Evolutionary conservation across 2,329 filamentous ascomycete genomes (phyloP).

Genomic region (Pyrenophora seminiperda): DNA sequence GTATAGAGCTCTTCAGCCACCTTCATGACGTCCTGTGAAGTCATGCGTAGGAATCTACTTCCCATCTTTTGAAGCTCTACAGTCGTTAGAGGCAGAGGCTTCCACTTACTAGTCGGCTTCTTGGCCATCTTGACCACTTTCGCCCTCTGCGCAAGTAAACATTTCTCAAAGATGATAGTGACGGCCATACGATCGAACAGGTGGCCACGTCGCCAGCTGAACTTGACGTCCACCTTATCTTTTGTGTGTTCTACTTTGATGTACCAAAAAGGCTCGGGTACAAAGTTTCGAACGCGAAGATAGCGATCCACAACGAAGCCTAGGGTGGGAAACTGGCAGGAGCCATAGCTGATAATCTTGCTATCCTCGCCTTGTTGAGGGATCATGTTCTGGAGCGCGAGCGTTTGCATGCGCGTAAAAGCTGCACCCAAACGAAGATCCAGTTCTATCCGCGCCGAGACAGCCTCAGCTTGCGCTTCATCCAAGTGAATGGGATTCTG

Average conservation of each 20-base stretch:
- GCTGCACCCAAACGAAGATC: slow-evolving; percentile 89
- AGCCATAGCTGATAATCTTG: slow-evolving; percentile 81
- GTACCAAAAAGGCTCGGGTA: slow-evolving; percentile 89
- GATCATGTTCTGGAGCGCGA: slow-evolving; percentile 74
- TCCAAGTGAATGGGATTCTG: slow-evolving; percentile 78
- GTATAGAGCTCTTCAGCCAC: slow-evolving; percentile 86
- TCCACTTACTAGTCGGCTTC: slow-evolving; percentile 92
- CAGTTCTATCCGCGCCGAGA: slow-evolving; percentile 86
- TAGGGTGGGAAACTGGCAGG: slow-evolving; percentile 94
- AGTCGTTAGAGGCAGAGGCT: slow-evolving; percentile 89
- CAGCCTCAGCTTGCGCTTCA: slow-evolving; percentile 83
- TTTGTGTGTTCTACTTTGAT: slow-evolving; percentile 83
- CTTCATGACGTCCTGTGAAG: slow-evolving; percentile 87
- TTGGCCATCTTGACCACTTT: slow-evolving; percentile 84
- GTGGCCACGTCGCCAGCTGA: slow-evolving; percentile 79
- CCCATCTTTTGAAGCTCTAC: slow-evolving; percentile 97
- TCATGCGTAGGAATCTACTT: slow-evolving; percentile 86
- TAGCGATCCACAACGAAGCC: slow-evolving; percentile 98
- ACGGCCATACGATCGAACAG: slow-evolving; percentile 87
- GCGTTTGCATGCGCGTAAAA: slow-evolving; percentile 87
- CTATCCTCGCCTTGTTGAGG: slow-evolving; percentile 65
- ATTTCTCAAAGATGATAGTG: slow-evolving; percentile 83
- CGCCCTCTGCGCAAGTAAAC: slow-evolving; percentile 74
- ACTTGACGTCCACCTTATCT: slow-evolving; percentile 78
- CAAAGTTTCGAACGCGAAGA: slow-evolving; percentile 90